phyloP scores from a whole-genome alignment of 495 filamentous ascomycete species.

The Podospora fimiseda region DNA sequence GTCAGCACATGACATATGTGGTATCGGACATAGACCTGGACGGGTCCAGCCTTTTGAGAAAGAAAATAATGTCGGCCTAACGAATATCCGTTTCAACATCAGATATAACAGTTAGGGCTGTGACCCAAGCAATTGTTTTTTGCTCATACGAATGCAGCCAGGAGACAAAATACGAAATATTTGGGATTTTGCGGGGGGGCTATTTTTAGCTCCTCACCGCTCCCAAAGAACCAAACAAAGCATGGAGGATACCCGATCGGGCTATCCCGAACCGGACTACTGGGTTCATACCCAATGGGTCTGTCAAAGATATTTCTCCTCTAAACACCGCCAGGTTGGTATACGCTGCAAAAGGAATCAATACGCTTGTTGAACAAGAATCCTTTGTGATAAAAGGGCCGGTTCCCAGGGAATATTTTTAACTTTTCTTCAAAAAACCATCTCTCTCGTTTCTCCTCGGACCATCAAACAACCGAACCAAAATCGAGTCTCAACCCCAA shows the following conservation, averaged over 20 bases:
- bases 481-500: conserved; percentile 29
- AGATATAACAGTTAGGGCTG: no score
- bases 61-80: not conserved
- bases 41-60: no score
- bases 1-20: not conserved
- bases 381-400: not conserved
- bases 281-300: not conserved
- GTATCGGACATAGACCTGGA: no score
- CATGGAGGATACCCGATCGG: not conserved
- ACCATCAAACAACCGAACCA: not conserved
- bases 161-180: not conserved
- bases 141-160: not conserved
- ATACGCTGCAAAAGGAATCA: not conserved
- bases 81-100: not conserved
- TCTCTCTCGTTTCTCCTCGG: not conserved
- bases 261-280: not conserved
- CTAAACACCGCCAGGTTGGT: no score
- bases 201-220: not conserved
- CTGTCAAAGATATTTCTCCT: not conserved
- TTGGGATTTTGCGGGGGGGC: not conserved
- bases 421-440: not conserved
- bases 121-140: not conserved
- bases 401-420: no score
- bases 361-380: not conserved
- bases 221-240: not conserved